Conservation (phyloP, 208 protist genomes). For the Acanthamoeba divionensis region DNA sequence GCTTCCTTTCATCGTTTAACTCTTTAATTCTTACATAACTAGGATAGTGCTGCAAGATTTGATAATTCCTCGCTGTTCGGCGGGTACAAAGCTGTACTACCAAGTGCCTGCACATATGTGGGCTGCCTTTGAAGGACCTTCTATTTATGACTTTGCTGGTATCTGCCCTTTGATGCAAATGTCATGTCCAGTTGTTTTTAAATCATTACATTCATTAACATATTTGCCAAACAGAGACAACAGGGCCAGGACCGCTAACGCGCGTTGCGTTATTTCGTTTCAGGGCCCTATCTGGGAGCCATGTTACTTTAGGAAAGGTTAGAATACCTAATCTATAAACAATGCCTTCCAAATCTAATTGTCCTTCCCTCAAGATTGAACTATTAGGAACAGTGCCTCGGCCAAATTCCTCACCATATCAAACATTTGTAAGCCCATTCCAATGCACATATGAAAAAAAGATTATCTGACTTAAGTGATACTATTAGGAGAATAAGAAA, state of each 20-base stretch:
- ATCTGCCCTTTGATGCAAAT: not conserved
- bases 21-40: not conserved
- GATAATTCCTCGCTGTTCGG: not conserved
- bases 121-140: slow-evolving; percentile 33
- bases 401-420: not conserved
- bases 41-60: slow-evolving; percentile 48
- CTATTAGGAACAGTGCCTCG: not conserved
- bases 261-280: slow-evolving; percentile 36
- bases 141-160: slow-evolving; percentile 46
- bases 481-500: not conserved
- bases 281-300: not conserved
- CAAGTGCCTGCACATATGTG: slow-evolving; percentile 14
- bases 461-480: not conserved
- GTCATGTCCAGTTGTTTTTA: not conserved
- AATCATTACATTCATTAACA: not conserved
- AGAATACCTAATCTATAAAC: too few species aligned
- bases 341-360: too few species aligned
- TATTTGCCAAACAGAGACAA: not conserved
- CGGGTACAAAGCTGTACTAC: slow-evolving; percentile 44
- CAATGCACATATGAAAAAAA: not conserved
- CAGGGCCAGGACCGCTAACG: not conserved
- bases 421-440: not conserved
- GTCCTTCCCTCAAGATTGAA: too few species aligned
- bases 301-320: slow-evolving; percentile 35
- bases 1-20: too few species aligned